These are phyloP conservation scores for Mucor mucedo DNA, from an alignment of 371 early-diverging fungal species.

Conservation along the genomic window DNA sequence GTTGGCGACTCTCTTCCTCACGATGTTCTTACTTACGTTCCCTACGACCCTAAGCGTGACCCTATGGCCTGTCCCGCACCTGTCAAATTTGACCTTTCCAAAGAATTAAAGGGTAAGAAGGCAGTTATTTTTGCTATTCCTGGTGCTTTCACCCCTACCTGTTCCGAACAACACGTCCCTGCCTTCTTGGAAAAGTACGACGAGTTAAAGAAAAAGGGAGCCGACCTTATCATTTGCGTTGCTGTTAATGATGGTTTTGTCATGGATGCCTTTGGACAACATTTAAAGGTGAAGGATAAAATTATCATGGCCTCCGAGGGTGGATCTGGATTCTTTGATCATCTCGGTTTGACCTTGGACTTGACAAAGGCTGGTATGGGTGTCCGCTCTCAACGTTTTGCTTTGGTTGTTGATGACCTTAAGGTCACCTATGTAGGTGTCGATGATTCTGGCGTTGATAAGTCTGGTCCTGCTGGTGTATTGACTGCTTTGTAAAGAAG, in stretches of 20 bases:
- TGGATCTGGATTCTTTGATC: constrained; percentile 64
- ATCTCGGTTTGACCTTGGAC: constrained; percentile 69
- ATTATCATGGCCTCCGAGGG: constrained; percentile 78
- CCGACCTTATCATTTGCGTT: constrained; percentile 68
- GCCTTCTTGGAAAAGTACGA: constrained; percentile 55
- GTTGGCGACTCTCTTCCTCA: constrained; percentile 42
- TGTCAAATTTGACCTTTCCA: constrained; percentile 48
- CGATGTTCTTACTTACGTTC: constrained; percentile 48
- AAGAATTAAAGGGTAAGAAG: constrained; percentile 75
- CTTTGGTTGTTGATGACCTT: constrained; percentile 74
- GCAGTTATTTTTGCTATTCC: constrained; percentile 84
- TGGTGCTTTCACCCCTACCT: constrained; percentile 84
- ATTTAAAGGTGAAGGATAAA: constrained; percentile 59
- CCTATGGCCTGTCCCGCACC: constrained; percentile 49
- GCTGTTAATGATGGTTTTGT: constrained; percentile 70
- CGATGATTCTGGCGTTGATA: constrained; percentile 50
- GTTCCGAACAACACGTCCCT: constrained; percentile 79
- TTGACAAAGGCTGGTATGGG: constrained; percentile 46
- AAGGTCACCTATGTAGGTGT: constrained; percentile 77
- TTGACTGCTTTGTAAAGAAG: constrained; percentile 23
- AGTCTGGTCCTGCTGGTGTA: constrained; percentile 44
- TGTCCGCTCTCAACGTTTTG: constrained; percentile 68
- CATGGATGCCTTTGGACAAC: constrained; percentile 76
- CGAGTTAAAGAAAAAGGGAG: constrained; percentile 70
- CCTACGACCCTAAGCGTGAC: constrained; percentile 42